Percentiles rank a stretch among this genome's conserved stretches.
phyloP scores from a whole-genome alignment of 345 rosid genomes.

The Salix dunnii region DNA sequence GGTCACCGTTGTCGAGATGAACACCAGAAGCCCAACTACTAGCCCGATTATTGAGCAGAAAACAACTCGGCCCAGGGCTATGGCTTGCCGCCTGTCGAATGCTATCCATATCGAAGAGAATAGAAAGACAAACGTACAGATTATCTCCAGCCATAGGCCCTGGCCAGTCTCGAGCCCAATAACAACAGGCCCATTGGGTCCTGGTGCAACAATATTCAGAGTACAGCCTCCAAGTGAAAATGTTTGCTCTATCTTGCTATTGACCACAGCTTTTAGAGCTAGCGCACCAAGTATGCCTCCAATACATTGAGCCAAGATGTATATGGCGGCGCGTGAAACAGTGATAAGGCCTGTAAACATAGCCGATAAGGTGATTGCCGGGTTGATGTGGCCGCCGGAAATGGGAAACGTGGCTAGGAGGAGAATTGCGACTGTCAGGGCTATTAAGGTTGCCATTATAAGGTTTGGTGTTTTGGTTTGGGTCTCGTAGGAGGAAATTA shows the following conservation, averaged over 20 bases:
- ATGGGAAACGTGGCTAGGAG: conserved; percentile 30
- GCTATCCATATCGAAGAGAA: conserved; percentile 43
- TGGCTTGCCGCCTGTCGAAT: conserved; percentile 37
- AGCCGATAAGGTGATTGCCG: conserved; percentile 31
- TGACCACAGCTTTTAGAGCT: conserved; percentile 27
- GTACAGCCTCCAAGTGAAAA: conserved; percentile 43
- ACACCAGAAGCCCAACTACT: conserved; percentile 35
- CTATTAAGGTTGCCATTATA: conserved; percentile 11
- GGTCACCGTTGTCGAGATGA: conserved; percentile 40
- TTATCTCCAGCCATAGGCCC: conserved; percentile 35
- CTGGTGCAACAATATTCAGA: conserved; percentile 17
- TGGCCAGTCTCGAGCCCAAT: conserved; percentile 16
- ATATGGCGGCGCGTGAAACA: conserved; percentile 19
- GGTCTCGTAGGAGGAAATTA: conserved; percentile 23
- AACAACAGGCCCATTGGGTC: conserved; percentile 23
- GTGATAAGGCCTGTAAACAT: conserved; percentile 28
- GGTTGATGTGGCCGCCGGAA: conserved; percentile 46
- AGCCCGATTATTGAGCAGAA: conserved; percentile 32
- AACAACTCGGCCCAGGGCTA: conserved; percentile 30
- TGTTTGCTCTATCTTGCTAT: conserved; percentile 14
- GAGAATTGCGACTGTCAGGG: conserved; percentile 18
- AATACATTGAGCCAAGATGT: conserved; percentile 36
- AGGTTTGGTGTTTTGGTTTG: conserved; percentile 20
- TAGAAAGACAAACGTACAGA: conserved; percentile 36
- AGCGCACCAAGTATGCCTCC: conserved; percentile 38